These are phyloP conservation scores for Penicillium roqueforti DNA, from an alignment of 495 filamentous ascomycete species.

Conservation along the genomic window DNA sequence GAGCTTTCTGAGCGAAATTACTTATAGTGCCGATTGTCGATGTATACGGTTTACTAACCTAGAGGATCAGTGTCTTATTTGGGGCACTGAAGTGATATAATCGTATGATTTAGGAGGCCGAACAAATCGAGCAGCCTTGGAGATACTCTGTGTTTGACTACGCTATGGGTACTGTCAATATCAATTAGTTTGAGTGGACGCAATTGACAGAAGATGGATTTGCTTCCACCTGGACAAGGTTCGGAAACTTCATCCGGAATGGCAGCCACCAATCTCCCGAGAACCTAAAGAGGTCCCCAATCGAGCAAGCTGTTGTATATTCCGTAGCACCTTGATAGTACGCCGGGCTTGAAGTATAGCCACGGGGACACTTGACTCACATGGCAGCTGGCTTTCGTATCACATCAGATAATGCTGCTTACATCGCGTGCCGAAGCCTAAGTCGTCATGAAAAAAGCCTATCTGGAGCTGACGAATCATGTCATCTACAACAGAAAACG, in stretches of 20 bases:
- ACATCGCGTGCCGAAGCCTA: neutral
- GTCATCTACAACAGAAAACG: neutral
- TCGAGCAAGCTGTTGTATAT: neutral
- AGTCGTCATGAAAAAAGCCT: neutral
- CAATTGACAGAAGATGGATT: neutral
- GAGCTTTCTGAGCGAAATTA: slow-evolving; percentile 65
- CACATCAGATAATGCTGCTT: neutral
- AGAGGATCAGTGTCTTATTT: slow-evolving; percentile 59
- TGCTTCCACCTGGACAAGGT: neutral
- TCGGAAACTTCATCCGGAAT: neutral
- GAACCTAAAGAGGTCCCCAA: neutral
- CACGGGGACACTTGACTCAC: neutral
- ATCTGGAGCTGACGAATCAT: neutral
- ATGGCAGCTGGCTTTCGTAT: neutral
- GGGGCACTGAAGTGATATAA: slow-evolving; percentile 62
- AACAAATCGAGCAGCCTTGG: too few relatives aligned
- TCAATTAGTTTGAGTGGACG: neutral
- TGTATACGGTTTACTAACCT: slow-evolving; percentile 68
- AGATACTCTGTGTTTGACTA: neutral
- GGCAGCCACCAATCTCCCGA: neutral
- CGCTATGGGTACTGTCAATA: neutral
- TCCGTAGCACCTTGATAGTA: neutral
- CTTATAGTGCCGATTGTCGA: slow-evolving; percentile 52
- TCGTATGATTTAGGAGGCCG: slow-evolving; percentile 44
- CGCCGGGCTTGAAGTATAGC: too few relatives aligned